These are phyloP conservation scores for Nymphaea colorata DNA, from an alignment of 164 flowering plant genomes.

Conservation along the genomic window DNA sequence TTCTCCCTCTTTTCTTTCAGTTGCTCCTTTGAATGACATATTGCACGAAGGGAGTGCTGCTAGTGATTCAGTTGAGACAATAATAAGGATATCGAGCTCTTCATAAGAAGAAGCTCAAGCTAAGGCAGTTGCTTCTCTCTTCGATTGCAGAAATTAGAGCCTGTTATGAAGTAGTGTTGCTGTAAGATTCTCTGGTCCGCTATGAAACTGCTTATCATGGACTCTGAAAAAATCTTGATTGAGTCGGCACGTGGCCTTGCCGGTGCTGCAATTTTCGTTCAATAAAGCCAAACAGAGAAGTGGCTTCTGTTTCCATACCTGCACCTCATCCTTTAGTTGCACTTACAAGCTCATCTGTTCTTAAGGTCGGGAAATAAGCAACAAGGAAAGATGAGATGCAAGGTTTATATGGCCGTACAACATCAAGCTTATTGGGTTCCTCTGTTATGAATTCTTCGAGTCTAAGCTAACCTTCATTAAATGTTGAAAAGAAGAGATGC, in stretches of 20 bases:
- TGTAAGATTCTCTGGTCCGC: constrained; percentile 59
- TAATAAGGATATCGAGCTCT: constrained; percentile 70
- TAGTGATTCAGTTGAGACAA: constrained; percentile 91
- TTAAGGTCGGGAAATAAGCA: constrained; percentile 83
- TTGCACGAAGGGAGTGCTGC: constrained; percentile 91
- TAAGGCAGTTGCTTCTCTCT: constrained; percentile 86
- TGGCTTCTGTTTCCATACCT: constrained; percentile 68
- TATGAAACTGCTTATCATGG: constrained; percentile 58
- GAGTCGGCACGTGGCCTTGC: constrained; percentile 71
- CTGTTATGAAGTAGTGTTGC: constrained; percentile 80
- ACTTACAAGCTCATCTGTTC: constrained; percentile 58
- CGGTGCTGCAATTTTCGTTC: constrained; percentile 71
- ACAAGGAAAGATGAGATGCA: constrained; percentile 14
- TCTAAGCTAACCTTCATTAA: no score
- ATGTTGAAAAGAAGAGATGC: no score
- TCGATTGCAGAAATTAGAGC: constrained; percentile 54
- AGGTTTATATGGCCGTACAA: no score
- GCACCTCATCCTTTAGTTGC: constrained; percentile 46
- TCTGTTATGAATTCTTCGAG: no score
- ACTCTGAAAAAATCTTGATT: constrained; percentile 53
- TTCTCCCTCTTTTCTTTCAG: constrained; percentile 42
- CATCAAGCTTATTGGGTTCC: no score
- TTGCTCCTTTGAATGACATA: constrained; percentile 66
- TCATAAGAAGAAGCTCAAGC: constrained; percentile 87
- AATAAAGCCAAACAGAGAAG: constrained; percentile 64